These are phyloP conservation scores for Teratosphaeria zuluensis DNA, from an alignment of 2,329 filamentous ascomycete genomes.

Conservation along the genomic window DNA sequence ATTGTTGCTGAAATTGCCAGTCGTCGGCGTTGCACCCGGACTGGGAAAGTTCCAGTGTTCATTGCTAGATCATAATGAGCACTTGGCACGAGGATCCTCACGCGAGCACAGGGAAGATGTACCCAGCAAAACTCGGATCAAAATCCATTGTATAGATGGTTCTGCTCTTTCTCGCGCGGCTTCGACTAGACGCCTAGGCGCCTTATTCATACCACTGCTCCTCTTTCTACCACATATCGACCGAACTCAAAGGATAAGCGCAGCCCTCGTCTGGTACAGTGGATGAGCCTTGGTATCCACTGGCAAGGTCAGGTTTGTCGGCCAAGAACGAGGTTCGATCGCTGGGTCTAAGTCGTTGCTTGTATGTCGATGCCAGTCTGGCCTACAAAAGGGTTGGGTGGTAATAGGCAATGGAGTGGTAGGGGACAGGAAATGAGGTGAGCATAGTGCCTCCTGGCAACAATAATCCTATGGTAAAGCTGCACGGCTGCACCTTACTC, in stretches of 20 bases:
- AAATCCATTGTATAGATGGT: conserved; percentile 12
- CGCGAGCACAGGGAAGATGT: conserved; percentile 9
- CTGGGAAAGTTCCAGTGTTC: conserved; percentile 41
- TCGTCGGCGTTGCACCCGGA: conserved; percentile 40
- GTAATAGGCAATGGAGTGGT: background rate
- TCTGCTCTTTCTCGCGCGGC: background rate
- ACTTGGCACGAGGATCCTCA: background rate
- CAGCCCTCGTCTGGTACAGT: background rate
- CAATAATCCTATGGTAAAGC: conserved; percentile 6
- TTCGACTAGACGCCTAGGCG: background rate
- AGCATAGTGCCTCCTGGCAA: conserved; percentile 11
- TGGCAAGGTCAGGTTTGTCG: background rate
- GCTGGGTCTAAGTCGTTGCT: background rate
- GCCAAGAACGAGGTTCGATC: background rate
- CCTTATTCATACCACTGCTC: background rate
- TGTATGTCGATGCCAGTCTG: background rate
- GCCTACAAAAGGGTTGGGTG: background rate
- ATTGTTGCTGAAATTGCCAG: conserved; percentile 27
- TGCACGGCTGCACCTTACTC: conserved; percentile 13
- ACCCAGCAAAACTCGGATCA: conserved; percentile 15
- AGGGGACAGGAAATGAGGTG: background rate
- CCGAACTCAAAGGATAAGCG: background rate
- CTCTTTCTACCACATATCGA: background rate
- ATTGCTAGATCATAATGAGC: conserved; percentile 8
- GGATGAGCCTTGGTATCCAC: background rate